Conservation (phyloP, 202 grass and related monocot species). For the Setaria italica region DNA sequence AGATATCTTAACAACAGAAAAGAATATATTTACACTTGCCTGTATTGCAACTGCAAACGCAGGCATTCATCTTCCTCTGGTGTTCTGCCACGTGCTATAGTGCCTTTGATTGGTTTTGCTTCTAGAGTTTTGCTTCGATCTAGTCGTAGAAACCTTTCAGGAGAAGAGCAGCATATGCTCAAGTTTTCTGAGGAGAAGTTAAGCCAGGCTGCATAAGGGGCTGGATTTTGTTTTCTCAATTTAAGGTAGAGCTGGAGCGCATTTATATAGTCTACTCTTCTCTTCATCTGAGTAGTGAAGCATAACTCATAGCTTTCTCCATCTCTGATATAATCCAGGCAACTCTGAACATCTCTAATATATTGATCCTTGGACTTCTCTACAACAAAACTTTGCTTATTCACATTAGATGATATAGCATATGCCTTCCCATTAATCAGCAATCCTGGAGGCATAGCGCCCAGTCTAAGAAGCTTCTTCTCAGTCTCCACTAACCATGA, state of each 20-base stretch:
- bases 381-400: constrained; percentile 62
- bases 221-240: constrained; percentile 87
- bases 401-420: constrained; percentile 45
- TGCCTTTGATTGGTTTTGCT: constrained; percentile 99
- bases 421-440: constrained; percentile 44
- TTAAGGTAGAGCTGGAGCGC: constrained; percentile 70
- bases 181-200: constrained; percentile 82
- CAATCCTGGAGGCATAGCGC: constrained; percentile 37
- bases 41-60: constrained; percentile 89
- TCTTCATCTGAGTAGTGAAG: constrained; percentile 91
- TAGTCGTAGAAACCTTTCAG: constrained; percentile 88
- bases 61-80: constrained; percentile 81
- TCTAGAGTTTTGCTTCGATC: constrained; percentile 70
- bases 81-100: constrained; percentile 86
- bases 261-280: constrained; percentile 66
- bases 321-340: constrained; percentile 77
- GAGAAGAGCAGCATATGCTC: constrained; percentile 92
- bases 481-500: constrained; percentile 83
- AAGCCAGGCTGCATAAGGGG: constrained; percentile 95
- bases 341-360: constrained; percentile 74
- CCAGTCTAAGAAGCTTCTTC: constrained; percentile 73
- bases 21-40: constrained; percentile 56
- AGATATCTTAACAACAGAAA: background rate
- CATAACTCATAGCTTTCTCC: constrained; percentile 96
- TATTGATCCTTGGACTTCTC: constrained; percentile 91